Evolutionary conservation across 140 eudicot genomes (phyloP).

Genomic region (Erigeron philadelphicus): DNA sequence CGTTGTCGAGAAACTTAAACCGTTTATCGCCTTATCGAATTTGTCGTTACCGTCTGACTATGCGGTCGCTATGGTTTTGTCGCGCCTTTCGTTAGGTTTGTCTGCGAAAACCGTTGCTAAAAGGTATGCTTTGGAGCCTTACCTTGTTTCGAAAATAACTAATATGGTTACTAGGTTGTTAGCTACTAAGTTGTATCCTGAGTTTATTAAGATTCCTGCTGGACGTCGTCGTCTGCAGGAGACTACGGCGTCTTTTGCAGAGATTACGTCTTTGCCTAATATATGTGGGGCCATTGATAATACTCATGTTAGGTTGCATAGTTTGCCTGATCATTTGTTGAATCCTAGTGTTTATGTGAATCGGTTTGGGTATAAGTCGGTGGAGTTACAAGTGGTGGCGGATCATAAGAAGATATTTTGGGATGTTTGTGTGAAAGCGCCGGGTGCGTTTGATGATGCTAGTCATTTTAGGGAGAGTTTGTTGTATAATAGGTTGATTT

Average conservation of each 20-base stretch:
- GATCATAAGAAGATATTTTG: constrained; percentile 90
- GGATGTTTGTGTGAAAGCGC: constrained; percentile 96
- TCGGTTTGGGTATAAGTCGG: constrained; percentile 45
- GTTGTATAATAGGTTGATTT: constrained; percentile 58
- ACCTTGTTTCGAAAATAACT: constrained; percentile 74
- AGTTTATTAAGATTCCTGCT: constrained; percentile 77
- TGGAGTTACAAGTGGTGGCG: constrained; percentile 79
- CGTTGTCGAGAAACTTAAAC: constrained; percentile 80
- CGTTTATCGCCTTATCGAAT: constrained; percentile 73
- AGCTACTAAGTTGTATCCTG: constrained; percentile 80
- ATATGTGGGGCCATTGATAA: constrained; percentile 82
- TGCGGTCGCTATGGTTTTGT: constrained; percentile 95
- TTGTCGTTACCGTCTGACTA: constrained; percentile 87
- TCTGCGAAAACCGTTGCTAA: constrained; percentile 63
- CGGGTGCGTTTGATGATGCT: constrained; percentile 69
- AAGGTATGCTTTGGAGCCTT: constrained; percentile 74
- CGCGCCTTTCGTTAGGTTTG: constrained; percentile 58
- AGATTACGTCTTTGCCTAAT: constrained; percentile 57
- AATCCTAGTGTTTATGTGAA: constrained; percentile 41
- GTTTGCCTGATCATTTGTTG: constrained; percentile 32
- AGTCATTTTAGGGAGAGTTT: constrained; percentile 85
- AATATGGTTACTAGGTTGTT: constrained; percentile 86
- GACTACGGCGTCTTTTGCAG: constrained; percentile 60
- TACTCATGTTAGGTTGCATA: constrained; percentile 45
- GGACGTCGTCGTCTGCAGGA: constrained; percentile 67